A percentile compares a stretch with the other conserved stretches of the same genome.
Evolutionary conservation across 768 basidiomycete species (phyloP).

Genomic region (Collybiopsis luxurians): DNA sequence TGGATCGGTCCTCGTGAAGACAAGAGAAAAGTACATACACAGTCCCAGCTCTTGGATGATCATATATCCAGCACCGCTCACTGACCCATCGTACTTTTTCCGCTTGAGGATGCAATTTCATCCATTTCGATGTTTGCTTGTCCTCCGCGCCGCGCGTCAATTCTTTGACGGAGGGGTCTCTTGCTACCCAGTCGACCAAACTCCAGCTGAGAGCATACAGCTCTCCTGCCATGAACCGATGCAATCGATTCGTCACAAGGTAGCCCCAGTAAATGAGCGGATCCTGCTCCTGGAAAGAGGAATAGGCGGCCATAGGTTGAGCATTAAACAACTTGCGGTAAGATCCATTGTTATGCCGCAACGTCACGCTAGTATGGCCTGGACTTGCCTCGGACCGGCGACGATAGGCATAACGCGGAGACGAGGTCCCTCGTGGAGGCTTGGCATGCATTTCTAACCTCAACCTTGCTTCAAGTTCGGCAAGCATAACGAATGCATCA

Average conservation of each 20-base stretch:
- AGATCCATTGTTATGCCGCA: background rate
- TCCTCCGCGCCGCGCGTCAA: slow-evolving; percentile 85
- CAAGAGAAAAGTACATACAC: slow-evolving; percentile 53
- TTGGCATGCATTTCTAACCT: slow-evolving; percentile 67
- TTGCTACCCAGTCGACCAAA: slow-evolving; percentile 84
- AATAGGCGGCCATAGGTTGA: background rate
- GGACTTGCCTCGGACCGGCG: background rate
- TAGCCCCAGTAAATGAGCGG: slow-evolving; percentile 88
- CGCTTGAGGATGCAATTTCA: slow-evolving; percentile 78
- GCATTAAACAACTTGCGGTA: background rate
- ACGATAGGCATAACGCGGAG: background rate
- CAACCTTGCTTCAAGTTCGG: slow-evolving; percentile 88
- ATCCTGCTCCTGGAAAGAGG: slow-evolving; percentile 35
- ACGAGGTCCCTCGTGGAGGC: slow-evolving; percentile 13
- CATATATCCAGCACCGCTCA: slow-evolving; percentile 97
- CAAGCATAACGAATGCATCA: slow-evolving; percentile 93
- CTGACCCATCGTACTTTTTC: slow-evolving; percentile 83
- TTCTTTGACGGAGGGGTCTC: slow-evolving; percentile 62
- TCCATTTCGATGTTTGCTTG: slow-evolving; percentile 92
- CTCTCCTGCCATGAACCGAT: slow-evolving; percentile 94
- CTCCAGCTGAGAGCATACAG: slow-evolving; percentile 88
- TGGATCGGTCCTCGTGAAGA: background rate
- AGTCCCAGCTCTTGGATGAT: slow-evolving; percentile 92
- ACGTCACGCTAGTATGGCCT: background rate
- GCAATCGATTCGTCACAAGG: slow-evolving; percentile 83